Evolutionary conservation across 192 early-diverging fungal genomes (phyloP).

Genomic region (Backusella psychrophila): DNA sequence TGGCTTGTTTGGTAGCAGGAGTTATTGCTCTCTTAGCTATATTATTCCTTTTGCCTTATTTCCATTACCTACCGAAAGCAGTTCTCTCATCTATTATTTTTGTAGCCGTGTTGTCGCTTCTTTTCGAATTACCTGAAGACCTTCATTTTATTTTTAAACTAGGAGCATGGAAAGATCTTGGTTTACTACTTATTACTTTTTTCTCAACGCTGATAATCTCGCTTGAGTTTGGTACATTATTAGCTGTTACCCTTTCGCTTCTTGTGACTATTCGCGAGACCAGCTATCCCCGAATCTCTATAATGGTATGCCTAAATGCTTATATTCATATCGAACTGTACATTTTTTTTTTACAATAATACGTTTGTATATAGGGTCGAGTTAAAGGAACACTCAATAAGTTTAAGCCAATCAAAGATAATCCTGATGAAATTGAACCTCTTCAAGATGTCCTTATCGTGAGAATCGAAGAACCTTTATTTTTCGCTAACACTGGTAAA

Average conservation of each 20-base stretch:
- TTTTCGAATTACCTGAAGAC: slow-evolving; percentile 72
- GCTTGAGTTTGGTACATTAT: slow-evolving; percentile 87
- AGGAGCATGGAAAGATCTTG: slow-evolving; percentile 78
- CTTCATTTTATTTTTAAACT: slow-evolving; percentile 78
- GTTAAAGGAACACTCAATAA: slow-evolving; percentile 52
- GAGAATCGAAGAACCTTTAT: slow-evolving; percentile 88
- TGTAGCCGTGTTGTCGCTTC: slow-evolving; percentile 73
- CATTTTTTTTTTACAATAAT: not conserved
- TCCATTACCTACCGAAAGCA: slow-evolving; percentile 31
- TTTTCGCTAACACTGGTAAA: slow-evolving; percentile 86
- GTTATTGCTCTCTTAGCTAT: slow-evolving; percentile 73
- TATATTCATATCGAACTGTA: not conserved
- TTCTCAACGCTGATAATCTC: slow-evolving; percentile 82
- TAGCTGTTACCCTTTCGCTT: slow-evolving; percentile 84
- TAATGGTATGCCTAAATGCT: slow-evolving; percentile 49
- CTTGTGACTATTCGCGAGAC: slow-evolving; percentile 90
- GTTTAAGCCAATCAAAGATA: slow-evolving; percentile 66
- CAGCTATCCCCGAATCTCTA: slow-evolving; percentile 74
- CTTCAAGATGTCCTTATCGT: slow-evolving; percentile 85
- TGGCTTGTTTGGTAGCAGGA: slow-evolving; percentile 82
- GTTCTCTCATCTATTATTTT: slow-evolving; percentile 70
- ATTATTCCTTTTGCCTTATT: slow-evolving; percentile 72
- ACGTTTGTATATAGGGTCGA: slow-evolving; percentile 37
- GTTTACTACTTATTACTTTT: slow-evolving; percentile 83
- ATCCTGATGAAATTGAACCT: slow-evolving; percentile 63